Evolutionary conservation across 2,329 filamentous ascomycete genomes (phyloP), one percentile per base, ranked within the genome.

Genomic region (Monilinia fructigena): DNA sequence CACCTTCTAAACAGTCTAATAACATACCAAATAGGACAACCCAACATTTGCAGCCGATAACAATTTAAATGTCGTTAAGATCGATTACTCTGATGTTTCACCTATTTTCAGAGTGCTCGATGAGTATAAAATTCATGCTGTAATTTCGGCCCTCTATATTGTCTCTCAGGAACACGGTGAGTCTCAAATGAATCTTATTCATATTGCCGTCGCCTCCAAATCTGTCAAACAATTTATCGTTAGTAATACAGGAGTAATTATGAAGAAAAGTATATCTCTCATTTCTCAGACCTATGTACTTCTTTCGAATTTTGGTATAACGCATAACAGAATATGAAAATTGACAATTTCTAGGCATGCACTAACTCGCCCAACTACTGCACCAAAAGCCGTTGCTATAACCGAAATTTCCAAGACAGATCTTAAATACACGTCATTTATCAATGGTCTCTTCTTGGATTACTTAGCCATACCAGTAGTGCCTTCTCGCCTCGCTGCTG

Each of bases 241-340:
- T 3, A 78, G 77, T 42, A 79, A 67, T 79, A 76, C 66, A 78
- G 78, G 53, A 72, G 78, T 59, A 76, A 78, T 61, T 79, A 78
- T 65, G 72, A 78, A 45, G 59, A 62, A 53, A 66, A 63, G 66
- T 23, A 28, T 28, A 52, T 52, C 14, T 28, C 11, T 14, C 38
- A 40, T 40, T 11, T 14, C 38, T 28, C 3, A 16, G 7, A 26
- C 23, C 23, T 12, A 28, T 14, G 3, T 14, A 14, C 23, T 18
- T 7, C 23, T 23, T 52, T n/a, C 23, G 26, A 18, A 2, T 12
- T 52, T 28, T 26, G 50, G 12, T 26, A 28, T 8, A 23, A 28
- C 6, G 23, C 23, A 28, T 52, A 5, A 6, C 31, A 35, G 31
- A 28, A 28, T 7, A 18, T 26, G 50, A 26, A 14, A 7, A 26